Evolutionary conservation across 2,329 filamentous ascomycete species (phyloP).

Genomic region (Cladosporium sp.): DNA sequence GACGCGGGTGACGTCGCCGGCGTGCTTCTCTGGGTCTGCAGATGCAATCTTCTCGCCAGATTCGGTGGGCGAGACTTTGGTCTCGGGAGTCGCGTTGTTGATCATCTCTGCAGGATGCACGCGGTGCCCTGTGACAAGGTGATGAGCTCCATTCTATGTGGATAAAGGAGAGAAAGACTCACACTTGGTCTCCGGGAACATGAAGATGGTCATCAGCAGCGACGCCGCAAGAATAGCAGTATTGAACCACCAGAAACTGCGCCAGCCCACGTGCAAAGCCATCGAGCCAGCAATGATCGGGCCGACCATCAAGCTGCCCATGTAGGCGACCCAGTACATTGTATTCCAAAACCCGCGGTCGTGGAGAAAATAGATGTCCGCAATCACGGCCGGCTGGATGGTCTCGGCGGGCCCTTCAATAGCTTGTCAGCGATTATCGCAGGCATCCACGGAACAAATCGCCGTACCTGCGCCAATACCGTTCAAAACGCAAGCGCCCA

Average conservation of each 20-base stretch:
- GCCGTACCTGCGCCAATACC: conserved; percentile 49
- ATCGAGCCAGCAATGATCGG: conserved; percentile 54
- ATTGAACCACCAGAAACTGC: conserved; percentile 62
- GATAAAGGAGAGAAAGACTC: neutral
- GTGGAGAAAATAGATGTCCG: conserved; percentile 57
- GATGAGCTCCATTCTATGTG: neutral
- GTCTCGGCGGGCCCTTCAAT: conserved; percentile 50
- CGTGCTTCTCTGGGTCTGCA: conserved; percentile 21
- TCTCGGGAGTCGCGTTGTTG: conserved; percentile 1
- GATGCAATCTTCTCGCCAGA: conserved; percentile 19
- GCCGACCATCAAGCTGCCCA: conserved; percentile 56
- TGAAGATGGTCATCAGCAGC: conserved; percentile 48
- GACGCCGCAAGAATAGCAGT: conserved; percentile 48
- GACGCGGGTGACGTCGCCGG: conserved; percentile 18
- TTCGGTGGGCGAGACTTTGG: conserved; percentile 6
- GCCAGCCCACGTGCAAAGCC: conserved; percentile 53
- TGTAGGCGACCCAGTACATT: conserved; percentile 56
- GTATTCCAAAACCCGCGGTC: conserved; percentile 58
- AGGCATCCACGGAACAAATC: no score
- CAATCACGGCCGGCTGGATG: conserved; percentile 56
- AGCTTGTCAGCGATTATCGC: no score
- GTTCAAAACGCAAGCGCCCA: conserved; percentile 56
- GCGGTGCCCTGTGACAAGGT: conserved; percentile 34
- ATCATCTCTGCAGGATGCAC: conserved; percentile 28
- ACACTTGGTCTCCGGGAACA: conserved; percentile 60